Conservation (phyloP, 805 yeast genomes). For the Candida broadrunensis region DNA sequence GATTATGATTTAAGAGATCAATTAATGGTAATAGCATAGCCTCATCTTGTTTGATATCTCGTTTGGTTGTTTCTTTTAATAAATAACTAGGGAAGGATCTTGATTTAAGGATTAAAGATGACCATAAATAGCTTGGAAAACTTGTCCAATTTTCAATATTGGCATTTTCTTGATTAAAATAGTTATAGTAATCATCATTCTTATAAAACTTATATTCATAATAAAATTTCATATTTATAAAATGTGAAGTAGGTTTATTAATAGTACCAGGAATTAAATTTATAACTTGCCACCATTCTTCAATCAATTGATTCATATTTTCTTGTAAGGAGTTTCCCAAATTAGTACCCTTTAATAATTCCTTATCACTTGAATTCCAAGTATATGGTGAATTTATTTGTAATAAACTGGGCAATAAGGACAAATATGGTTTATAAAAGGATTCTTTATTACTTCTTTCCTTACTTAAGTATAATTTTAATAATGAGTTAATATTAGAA, state of each 20-base stretch:
- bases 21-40: slow-evolving; percentile 77
- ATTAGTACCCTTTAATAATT: slow-evolving; percentile 64
- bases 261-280: slow-evolving; percentile 26
- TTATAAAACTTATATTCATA: slow-evolving; percentile 40
- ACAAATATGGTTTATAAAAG: slow-evolving; percentile 25
- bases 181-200: slow-evolving; percentile 32
- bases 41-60: slow-evolving; percentile 32
- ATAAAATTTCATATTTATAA: slow-evolving; percentile 39
- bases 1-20: slow-evolving; percentile 75
- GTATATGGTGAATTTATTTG: slow-evolving; percentile 61
- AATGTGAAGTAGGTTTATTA: slow-evolving; percentile 32
- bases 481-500: slow-evolving; percentile 24
- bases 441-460: slow-evolving; percentile 21
- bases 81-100: slow-evolving; percentile 78
- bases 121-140: slow-evolving; percentile 74
- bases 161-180: slow-evolving; percentile 16
- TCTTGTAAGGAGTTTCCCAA: slow-evolving; percentile 52
- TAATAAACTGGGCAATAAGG: slow-evolving; percentile 31
- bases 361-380: slow-evolving; percentile 56
- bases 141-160: slow-evolving; percentile 52
- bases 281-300: slow-evolving; percentile 58
- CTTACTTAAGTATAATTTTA: slow-evolving; percentile 33
- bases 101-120: slow-evolving; percentile 64
- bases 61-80: slow-evolving; percentile 30
- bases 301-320: slow-evolving; percentile 43